These are phyloP conservation scores for Euphrasia arctica DNA, from an alignment of 305 asterid species.

Conservation along the genomic window DNA sequence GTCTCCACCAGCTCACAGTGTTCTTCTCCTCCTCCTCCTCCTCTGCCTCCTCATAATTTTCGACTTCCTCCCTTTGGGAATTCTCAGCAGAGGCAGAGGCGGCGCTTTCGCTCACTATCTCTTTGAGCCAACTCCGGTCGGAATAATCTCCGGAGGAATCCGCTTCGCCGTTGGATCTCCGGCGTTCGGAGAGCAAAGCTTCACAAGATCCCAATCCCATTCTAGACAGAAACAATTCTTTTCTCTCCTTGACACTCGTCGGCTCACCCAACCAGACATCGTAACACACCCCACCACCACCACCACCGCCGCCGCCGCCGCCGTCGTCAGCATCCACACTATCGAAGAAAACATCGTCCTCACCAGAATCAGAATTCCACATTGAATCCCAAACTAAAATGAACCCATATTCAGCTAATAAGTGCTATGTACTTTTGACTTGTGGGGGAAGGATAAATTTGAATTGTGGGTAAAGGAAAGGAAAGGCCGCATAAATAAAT, in stretches of 20 bases:
- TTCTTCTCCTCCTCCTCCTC: constrained; percentile 17
- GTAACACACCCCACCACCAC: constrained; percentile 11
- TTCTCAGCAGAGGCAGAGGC: background rate
- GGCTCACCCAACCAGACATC: constrained; percentile 69
- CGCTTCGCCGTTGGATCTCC: constrained; percentile 51
- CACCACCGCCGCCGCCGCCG: background rate
- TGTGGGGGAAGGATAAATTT: no score
- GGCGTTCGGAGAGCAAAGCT: constrained; percentile 28
- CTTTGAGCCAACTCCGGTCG: constrained; percentile 36
- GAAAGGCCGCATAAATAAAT: constrained; percentile 14
- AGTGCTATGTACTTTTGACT: constrained; percentile 39
- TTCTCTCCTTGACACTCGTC: constrained; percentile 53
- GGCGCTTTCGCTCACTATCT: constrained; percentile 18
- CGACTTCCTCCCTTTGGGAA: constrained; percentile 11
- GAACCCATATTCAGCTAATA: background rate
- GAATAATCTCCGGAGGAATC: constrained; percentile 46
- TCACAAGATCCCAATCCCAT: constrained; percentile 37
- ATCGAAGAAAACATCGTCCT: no score
- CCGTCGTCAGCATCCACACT: constrained; percentile 27
- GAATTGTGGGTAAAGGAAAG: constrained; percentile 27
- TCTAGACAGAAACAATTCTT: constrained; percentile 34
- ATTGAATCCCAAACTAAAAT: constrained; percentile 23
- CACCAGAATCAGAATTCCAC: constrained; percentile 29
- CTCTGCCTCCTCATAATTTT: background rate
- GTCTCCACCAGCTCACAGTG: constrained; percentile 46